Base-by-base conservation (phyloP, 1,139 yeast species). In the Hemisphaericaspora xylanilytica region DNA sequence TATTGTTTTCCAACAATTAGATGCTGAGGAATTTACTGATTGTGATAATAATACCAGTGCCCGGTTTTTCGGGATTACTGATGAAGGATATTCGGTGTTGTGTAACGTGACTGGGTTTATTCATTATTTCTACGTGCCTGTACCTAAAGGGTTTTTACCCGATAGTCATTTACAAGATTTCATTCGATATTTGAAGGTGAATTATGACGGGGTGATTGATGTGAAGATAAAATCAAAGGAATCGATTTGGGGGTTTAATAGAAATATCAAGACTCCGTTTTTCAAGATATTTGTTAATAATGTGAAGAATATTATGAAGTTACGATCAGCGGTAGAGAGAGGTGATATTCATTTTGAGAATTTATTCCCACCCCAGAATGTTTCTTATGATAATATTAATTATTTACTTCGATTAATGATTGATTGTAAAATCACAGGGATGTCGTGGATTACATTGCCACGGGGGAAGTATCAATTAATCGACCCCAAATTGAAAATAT, bases 381-480 rank as follows among this genome's bases (percentile, higher is more conserved):
- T 84, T 48, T 80, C 96, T 0, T 94, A 83, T 57, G 99, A 94
- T 60, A 94, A 92, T 56, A 80, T 94, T 47, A 88, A 89, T 42
- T 94, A 85, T 58, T 72, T 88, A 35, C 63, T 94, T 45, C 72
- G 98, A 49, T 70, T 90, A 58, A 89, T 94, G 95, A 80, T 92
- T 37, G 99, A 94, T 62, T 83, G 95, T 60, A 78, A 83, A 38
- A 83, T 86, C 44, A 85, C 92, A 0, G 99, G 99, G 34, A 92
- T 94, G 98, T 85, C 95, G 18, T 94, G 99, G 99, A 73, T 94
- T 32, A 86, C 96, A 0, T 70, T 92, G 17, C 97, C 97, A 0
- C 78, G 73, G 40, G 80, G 81, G 0, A 84, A 78, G 50, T 94
- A 89, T 58, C 51, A 55, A 1, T 42, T 82, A 42, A 70, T 79